Evolutionary conservation across 768 basidiomycete species (phyloP).

Genomic region (Boletus subcaerulescens): DNA sequence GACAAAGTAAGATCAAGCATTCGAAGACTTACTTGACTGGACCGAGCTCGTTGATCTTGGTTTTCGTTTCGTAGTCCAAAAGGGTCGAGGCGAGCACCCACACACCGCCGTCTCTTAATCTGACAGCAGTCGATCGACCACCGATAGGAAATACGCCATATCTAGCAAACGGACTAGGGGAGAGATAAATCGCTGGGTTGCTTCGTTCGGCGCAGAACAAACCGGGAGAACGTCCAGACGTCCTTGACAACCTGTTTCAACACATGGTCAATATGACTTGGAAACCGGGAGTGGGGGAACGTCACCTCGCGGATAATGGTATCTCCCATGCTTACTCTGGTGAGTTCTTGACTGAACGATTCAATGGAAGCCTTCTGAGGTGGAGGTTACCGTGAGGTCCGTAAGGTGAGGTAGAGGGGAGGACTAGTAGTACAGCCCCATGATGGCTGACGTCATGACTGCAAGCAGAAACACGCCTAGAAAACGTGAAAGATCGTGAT

Average conservation of each 20-base stretch:
- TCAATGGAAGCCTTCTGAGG: constrained; percentile 7
- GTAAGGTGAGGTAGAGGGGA: constrained; percentile 14
- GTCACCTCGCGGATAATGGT: constrained; percentile 44
- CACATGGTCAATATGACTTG: background rate
- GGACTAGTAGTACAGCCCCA: background rate
- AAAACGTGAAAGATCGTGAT: constrained; percentile 9
- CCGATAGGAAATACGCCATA: constrained; percentile 71
- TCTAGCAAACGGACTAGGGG: constrained; percentile 60
- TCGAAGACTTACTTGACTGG: constrained; percentile 51
- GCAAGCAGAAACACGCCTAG: constrained; percentile 4
- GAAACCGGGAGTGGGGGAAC: background rate
- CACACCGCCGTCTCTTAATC: constrained; percentile 61
- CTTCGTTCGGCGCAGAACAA: constrained; percentile 9
- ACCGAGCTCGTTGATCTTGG: constrained; percentile 59
- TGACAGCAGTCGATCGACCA: constrained; percentile 80
- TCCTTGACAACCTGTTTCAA: constrained; percentile 43
- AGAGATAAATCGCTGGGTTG: constrained; percentile 4
- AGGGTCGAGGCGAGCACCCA: constrained; percentile 86
- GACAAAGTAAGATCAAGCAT: background rate
- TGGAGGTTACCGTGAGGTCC: constrained; percentile 18
- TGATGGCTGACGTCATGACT: constrained; percentile 20
- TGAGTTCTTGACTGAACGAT: constrained; percentile 1
- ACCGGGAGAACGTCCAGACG: constrained; percentile 69
- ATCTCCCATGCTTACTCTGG: constrained; percentile 29
- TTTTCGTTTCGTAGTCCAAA: constrained; percentile 60